phyloP scores from a whole-genome alignment of 495 filamentous ascomycete species.

The Aspergillus bridgeri region DNA sequence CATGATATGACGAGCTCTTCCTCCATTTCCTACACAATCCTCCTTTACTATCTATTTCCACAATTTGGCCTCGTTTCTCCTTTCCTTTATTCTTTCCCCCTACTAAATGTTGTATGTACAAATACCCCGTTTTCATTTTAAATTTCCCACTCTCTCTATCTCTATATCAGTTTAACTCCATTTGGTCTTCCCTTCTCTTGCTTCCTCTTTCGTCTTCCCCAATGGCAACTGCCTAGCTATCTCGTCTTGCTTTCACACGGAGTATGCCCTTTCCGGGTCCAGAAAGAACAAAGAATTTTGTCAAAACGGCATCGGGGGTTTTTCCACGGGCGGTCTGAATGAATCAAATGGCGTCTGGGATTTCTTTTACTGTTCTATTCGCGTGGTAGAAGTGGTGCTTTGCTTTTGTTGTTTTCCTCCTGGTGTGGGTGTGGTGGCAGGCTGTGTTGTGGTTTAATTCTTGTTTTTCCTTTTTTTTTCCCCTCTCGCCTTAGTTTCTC shows the following conservation, averaged over 20 bases:
- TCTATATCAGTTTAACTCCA: constrained; percentile 11
- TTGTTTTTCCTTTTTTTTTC: neutral
- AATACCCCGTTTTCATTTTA: constrained; percentile 20
- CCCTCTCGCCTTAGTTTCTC: neutral
- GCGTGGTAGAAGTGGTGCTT: constrained; percentile 21
- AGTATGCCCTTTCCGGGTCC: neutral
- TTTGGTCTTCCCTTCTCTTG: neutral
- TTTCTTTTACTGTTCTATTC: neutral
- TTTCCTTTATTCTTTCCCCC: constrained; percentile 1
- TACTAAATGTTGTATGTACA: constrained; percentile 16
- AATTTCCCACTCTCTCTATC: constrained; percentile 8
- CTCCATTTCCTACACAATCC: neutral
- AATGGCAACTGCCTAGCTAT: neutral
- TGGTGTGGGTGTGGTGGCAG: neutral
- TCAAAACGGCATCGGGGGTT: constrained; percentile 1
- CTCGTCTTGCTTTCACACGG: too few relatives aligned
- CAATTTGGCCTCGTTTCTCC: constrained; percentile 15
- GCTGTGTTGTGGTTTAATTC: neutral
- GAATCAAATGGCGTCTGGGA: constrained; percentile 21
- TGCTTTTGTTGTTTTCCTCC: constrained; percentile 5
- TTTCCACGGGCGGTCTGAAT: neutral
- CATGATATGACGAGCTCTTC: neutral
- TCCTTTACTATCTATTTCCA: constrained; percentile 10
- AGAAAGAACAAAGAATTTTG: neutral
- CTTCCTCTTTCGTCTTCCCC: neutral